phyloP scores from a whole-genome alignment of 139 green algal genomes.

The Edaphochlamys debaryana region DNA sequence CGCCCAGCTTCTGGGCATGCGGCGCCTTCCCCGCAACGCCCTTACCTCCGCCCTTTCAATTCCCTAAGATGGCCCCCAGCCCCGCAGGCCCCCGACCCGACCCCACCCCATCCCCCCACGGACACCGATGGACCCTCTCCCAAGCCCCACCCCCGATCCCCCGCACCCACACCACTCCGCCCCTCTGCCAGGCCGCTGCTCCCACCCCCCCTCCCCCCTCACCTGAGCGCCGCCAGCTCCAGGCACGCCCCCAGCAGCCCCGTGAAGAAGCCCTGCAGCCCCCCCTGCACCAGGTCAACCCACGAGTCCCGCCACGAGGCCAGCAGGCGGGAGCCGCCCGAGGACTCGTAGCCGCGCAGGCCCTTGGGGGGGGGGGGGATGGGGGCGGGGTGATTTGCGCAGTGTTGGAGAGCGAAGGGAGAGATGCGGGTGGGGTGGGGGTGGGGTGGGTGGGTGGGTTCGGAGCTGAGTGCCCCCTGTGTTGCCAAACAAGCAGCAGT shows the following conservation, averaged over 20 bases:
- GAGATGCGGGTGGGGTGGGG: neutral
- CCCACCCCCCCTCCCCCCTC: neutral
- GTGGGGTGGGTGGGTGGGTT: neutral
- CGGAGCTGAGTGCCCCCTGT: neutral
- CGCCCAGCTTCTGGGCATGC: too few species aligned
- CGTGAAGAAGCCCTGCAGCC: constrained; percentile 75
- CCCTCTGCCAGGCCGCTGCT: neutral
- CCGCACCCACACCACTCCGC: too few species aligned
- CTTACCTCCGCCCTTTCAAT: too few species aligned
- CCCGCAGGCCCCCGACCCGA: too few species aligned
- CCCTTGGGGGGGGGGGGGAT: constrained; percentile 41
- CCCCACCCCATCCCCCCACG: too few species aligned
- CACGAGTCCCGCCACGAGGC: constrained; percentile 67
- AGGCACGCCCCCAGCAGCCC: constrained; percentile 36
- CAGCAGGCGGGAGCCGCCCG: constrained; percentile 59
- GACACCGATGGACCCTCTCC: too few species aligned
- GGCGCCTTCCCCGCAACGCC: too few species aligned
- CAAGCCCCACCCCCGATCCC: too few species aligned
- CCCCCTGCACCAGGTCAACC: constrained; percentile 72
- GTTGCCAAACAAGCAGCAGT: too few species aligned
- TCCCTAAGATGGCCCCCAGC: too few species aligned
- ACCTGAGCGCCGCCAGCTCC: constrained; percentile 38
- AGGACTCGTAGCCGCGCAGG: constrained; percentile 65
- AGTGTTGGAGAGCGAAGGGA: too few species aligned
- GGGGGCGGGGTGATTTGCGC: too few species aligned